These are phyloP conservation scores for Hymenoscyphus albidus DNA, from an alignment of 2,329 filamentous ascomycete species.

Conservation along the genomic window DNA sequence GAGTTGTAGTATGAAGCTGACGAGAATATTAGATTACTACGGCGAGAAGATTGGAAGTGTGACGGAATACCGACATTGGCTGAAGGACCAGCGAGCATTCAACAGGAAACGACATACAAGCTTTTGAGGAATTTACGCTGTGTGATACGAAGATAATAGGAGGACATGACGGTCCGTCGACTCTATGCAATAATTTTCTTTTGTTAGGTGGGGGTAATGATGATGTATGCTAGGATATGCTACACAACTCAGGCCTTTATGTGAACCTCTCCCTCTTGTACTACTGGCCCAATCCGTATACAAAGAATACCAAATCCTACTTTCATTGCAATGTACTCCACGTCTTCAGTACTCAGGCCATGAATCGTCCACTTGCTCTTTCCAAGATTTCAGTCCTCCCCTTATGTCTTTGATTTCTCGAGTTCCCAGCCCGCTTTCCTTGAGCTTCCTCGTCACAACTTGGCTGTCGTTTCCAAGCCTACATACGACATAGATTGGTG, in stretches of 20 bases:
- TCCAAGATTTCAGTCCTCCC: constrained; percentile 72
- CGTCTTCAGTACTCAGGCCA: constrained; percentile 51
- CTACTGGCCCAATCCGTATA: constrained; percentile 7
- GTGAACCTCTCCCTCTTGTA: constrained; percentile 11
- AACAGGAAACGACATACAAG: constrained; percentile 67
- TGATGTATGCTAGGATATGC: constrained; percentile 9
- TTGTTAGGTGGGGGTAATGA: constrained; percentile 9
- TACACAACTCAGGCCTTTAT: constrained; percentile 10
- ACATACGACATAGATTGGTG: constrained; percentile 68
- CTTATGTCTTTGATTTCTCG: constrained; percentile 66
- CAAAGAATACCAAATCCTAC: constrained; percentile 13
- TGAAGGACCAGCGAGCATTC: constrained; percentile 96
- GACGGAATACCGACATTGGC: constrained; percentile 84
- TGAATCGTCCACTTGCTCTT: constrained; percentile 56
- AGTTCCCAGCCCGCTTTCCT: constrained; percentile 49
- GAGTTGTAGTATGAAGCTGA: constrained; percentile 54
- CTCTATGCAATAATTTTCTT: constrained; percentile 10
- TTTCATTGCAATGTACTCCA: background rate
- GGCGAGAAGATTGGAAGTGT: constrained; percentile 97
- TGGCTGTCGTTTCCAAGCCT: constrained; percentile 77
- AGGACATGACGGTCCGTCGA: constrained; percentile 1
- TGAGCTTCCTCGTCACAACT: constrained; percentile 60
- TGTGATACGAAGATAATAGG: constrained; percentile 13
- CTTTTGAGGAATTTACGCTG: constrained; percentile 2
- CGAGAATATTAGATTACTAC: constrained; percentile 67